Percentiles rank a stretch among this genome's conserved stretches.
Evolutionary conservation across 495 filamentous ascomycete genomes (phyloP).

Genomic region (Trichodelitschia bisporula): DNA sequence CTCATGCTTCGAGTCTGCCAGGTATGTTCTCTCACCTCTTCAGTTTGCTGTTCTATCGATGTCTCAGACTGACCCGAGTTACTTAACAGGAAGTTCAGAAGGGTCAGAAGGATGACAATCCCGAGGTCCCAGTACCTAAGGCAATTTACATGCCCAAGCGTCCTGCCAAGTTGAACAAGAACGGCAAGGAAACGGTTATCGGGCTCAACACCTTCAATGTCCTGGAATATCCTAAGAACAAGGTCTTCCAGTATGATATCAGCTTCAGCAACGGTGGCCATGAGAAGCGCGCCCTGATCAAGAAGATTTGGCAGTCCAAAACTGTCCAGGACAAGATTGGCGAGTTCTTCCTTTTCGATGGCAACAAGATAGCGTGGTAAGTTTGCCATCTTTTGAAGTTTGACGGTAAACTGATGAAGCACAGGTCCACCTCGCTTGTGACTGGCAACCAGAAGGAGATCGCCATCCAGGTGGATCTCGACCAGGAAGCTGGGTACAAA

Average conservation of each 20-base stretch:
- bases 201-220: constrained; percentile 54
- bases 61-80: no score
- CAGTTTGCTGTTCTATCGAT: no score
- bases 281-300: constrained; percentile 37
- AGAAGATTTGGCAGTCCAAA: constrained; percentile 47
- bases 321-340: constrained; percentile 27
- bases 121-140: no score
- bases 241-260: constrained; percentile 72
- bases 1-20: constrained; percentile 1
- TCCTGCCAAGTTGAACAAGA: constrained; percentile 7
- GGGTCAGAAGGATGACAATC: no score
- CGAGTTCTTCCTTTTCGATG: constrained; percentile 47
- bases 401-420: neutral
- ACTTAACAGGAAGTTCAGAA: no score
- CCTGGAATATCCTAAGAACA: constrained; percentile 21
- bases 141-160: constrained; percentile 8
- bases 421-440: constrained; percentile 11
- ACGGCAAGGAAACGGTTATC: constrained; percentile 31
- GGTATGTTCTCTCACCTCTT: constrained; percentile 1
- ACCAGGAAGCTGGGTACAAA: constrained; percentile 19
- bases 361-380: constrained; percentile 54
- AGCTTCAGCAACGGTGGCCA: constrained; percentile 27
- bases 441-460: constrained; percentile 16
- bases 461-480: constrained; percentile 36
- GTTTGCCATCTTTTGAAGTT: no score